A percentile compares a stretch with the other conserved stretches of the same genome.
These are phyloP conservation scores for Populus hybrid DNA, from an alignment of 441 rosid genomes.

Conservation along the genomic window DNA sequence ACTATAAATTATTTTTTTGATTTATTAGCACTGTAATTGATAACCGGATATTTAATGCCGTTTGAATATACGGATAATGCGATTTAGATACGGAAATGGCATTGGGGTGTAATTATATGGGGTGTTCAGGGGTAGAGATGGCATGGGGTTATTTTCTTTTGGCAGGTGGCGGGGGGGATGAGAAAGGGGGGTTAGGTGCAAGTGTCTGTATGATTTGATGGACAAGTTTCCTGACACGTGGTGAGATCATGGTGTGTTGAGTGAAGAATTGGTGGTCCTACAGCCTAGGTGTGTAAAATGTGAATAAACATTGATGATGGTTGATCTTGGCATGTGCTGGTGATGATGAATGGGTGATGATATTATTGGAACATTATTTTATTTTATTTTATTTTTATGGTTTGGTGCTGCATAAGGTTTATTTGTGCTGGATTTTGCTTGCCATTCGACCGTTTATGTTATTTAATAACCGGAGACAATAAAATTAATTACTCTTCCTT, in stretches of 20 bases:
- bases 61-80: constrained; percentile 2
- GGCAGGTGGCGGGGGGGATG: not conserved
- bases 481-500: no score
- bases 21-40: not conserved
- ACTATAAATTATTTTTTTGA: not conserved
- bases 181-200: not conserved
- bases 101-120: not conserved
- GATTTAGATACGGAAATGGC: not conserved
- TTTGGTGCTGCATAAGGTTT: not conserved
- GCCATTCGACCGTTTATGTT: not conserved
- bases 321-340: not conserved
- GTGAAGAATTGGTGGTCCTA: not conserved
- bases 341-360: not conserved
- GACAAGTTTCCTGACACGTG: not conserved
- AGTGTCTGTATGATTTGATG: not conserved
- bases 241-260: not conserved
- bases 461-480: no score
- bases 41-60: not conserved
- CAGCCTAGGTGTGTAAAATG: not conserved
- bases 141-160: not conserved
- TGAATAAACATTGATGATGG: not conserved
- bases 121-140: not conserved
- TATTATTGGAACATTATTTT: not conserved
- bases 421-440: not conserved
- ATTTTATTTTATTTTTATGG: not conserved